phyloP scores from a whole-genome alignment of 1,284 basidiomycete genomes.

The Sporisorium exsertum region DNA sequence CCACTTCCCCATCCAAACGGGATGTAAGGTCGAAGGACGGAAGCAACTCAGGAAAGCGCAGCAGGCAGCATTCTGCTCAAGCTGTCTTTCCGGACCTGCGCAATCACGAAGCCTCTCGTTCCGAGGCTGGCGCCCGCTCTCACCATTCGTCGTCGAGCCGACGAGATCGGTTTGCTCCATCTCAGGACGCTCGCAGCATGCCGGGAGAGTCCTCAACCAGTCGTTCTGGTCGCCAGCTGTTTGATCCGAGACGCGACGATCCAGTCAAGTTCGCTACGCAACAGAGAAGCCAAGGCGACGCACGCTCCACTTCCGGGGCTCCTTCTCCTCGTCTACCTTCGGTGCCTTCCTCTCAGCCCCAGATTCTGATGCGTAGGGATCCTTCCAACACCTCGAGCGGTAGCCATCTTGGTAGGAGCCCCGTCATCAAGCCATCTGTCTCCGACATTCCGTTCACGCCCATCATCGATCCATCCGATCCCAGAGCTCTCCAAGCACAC shows the following conservation, averaged over 20 bases:
- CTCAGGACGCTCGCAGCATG: constrained; percentile 36
- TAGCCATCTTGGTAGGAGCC: constrained; percentile 26
- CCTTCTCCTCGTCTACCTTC: constrained; percentile 23
- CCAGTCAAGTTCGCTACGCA: constrained; percentile 73
- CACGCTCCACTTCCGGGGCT: constrained; percentile 13
- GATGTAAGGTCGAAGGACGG: constrained; percentile 23
- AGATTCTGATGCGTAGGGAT: constrained; percentile 35
- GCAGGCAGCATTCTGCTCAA: constrained; percentile 29
- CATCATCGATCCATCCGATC: constrained; percentile 26
- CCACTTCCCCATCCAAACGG: constrained; percentile 23
- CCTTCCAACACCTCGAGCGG: constrained; percentile 26
- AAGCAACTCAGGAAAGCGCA: constrained; percentile 23
- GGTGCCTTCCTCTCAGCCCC: constrained; percentile 20
- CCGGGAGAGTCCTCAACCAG: constrained; percentile 28
- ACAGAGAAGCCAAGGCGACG: constrained; percentile 35
- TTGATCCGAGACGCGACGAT: constrained; percentile 85
- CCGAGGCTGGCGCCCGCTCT: constrained; percentile 28
- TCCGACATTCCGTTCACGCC: constrained; percentile 27
- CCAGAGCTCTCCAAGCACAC: constrained; percentile 65
- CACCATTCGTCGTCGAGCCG: constrained; percentile 30
- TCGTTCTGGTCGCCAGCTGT: constrained; percentile 71
- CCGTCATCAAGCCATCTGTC: constrained; percentile 27
- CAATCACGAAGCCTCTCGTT: constrained; percentile 19
- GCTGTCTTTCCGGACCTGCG: constrained; percentile 34
- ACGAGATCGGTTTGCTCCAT: constrained; percentile 33